These are phyloP conservation scores for Solanum sejunctum DNA, from an alignment of 257 asterid species.

Conservation along the genomic window DNA sequence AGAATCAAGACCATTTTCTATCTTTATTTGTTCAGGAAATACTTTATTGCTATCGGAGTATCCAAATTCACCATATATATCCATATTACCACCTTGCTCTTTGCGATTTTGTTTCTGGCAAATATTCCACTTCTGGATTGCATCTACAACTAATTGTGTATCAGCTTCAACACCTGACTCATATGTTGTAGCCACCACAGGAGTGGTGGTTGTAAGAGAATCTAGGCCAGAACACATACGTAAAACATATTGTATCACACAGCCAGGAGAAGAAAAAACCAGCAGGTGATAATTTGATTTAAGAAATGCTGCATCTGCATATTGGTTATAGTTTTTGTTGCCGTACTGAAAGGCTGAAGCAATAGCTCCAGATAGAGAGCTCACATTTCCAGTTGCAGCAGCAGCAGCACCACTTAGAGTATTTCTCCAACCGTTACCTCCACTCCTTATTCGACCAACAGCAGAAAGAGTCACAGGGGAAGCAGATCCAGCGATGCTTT, in stretches of 20 bases:
- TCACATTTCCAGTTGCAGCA: slow-evolving; percentile 55
- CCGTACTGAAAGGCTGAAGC: slow-evolving; percentile 58
- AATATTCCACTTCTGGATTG: slow-evolving; percentile 78
- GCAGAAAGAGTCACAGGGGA: slow-evolving; percentile 35
- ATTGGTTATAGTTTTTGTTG: slow-evolving; percentile 24
- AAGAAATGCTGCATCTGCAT: slow-evolving; percentile 20
- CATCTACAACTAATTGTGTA: slow-evolving; percentile 44
- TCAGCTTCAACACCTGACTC: slow-evolving; percentile 35
- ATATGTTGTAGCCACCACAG: slow-evolving; percentile 16
- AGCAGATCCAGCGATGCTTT: slow-evolving; percentile 30
- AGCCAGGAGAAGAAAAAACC: slow-evolving; percentile 77
- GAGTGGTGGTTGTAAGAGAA: slow-evolving; percentile 14
- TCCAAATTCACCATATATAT: slow-evolving; percentile 52
- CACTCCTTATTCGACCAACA: slow-evolving; percentile 57
- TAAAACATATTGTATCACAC: slow-evolving; percentile 55
- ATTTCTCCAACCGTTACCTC: slow-evolving; percentile 52
- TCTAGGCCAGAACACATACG: slow-evolving; percentile 40
- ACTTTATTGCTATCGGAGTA: slow-evolving; percentile 49
- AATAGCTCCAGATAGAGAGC: slow-evolving; percentile 44
- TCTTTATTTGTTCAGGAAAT: slow-evolving; percentile 45
- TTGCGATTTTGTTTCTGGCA: slow-evolving; percentile 51
- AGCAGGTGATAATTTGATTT: slow-evolving; percentile 45
- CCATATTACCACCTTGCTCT: slow-evolving; percentile 44
- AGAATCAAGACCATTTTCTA: slow-evolving; percentile 16
- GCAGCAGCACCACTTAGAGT: slow-evolving; percentile 81